Percentiles rank a stretch among this genome's conserved stretches.
These are phyloP conservation scores for Rugonectria rugulosa DNA, from an alignment of 2,329 filamentous ascomycete genomes.

Conservation along the genomic window DNA sequence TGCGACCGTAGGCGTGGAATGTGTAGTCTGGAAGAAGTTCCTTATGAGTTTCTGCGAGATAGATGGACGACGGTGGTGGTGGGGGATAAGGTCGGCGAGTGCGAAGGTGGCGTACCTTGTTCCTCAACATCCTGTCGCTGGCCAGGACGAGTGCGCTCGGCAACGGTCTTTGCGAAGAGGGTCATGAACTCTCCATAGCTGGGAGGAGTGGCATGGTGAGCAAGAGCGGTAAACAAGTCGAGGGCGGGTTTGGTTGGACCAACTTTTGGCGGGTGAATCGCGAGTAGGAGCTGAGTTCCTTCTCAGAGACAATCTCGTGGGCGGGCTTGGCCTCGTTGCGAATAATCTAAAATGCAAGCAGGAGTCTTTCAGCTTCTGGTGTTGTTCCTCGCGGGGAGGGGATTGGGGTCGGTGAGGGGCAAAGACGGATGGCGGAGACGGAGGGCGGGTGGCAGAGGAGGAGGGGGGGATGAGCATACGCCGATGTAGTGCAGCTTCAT, in stretches of 20 bases:
- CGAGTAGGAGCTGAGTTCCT: slow-evolving; percentile 79
- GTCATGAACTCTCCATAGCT: slow-evolving; percentile 75
- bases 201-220: slow-evolving; percentile 23
- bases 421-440: slow-evolving; percentile 25
- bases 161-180: slow-evolving; percentile 85
- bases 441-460: too few relatives aligned
- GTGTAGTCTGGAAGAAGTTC: slow-evolving; percentile 62
- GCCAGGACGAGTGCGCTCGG: slow-evolving; percentile 82
- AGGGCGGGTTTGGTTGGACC: slow-evolving; percentile 31
- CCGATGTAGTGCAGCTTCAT: slow-evolving; percentile 93
- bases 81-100: background rate
- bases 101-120: slow-evolving; percentile 66
- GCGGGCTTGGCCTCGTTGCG: slow-evolving; percentile 81
- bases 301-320: slow-evolving; percentile 78
- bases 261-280: slow-evolving; percentile 80
- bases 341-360: slow-evolving; percentile 67
- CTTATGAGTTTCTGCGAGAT: slow-evolving; percentile 25
- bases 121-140: slow-evolving; percentile 87
- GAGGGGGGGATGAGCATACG: slow-evolving; percentile 65
- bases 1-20: slow-evolving; percentile 80
- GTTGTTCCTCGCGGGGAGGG: background rate
- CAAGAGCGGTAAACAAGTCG: slow-evolving; percentile 6
- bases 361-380: slow-evolving; percentile 32
- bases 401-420: slow-evolving; percentile 35
- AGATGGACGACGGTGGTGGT: background rate